Evolutionary conservation across 2,329 filamentous ascomycete genomes (phyloP), one percentile per base, ranked within the genome.

Genomic region (Phaeosphaeriaceae sp.): DNA sequence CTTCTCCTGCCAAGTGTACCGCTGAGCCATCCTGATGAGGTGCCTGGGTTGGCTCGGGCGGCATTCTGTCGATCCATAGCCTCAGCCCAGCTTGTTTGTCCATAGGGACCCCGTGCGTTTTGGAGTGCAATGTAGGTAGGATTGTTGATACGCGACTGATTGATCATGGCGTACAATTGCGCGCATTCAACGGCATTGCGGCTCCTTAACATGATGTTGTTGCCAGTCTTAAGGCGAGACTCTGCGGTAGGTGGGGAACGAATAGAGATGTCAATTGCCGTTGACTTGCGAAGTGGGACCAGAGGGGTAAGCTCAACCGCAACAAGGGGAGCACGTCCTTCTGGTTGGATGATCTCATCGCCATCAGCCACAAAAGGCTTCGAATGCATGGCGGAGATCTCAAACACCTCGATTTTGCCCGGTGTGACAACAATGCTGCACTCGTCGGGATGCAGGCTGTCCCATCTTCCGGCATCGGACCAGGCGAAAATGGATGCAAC

Each of bases 191-290:
- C 85, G 2, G 88, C 84, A 48, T 86, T 91, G 44, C 89, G 83
- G 48, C 92, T 92, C 44, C 95, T 90, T 85, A 98, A 95, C 83
- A 96, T 94, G 80, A 97, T 91, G 74, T 96, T 95, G 68, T 88
- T 89, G 47, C 80, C 78, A 13, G 89, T 85, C 58, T 83, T 85
- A 56, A 97, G 85, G 67, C 87, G 86, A 5, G 91, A 93, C 61
- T 91, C 87, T 33, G 84, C 75, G 7, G 91, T 90, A 24, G 93
- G 90, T 1, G 92, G 92, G 7, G 94, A 97, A 50, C 93, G 90
- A 63, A 99, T 92, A 65, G 96, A 95, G 53, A 99, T 91, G 75
- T 99, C 95, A 31, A 99, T 86, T 3, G 91, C 91, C 21, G 93
- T 99, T 69, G 93, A 95, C 70, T 94, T 90, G 62, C 94, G 88